Percentiles rank a stretch among this genome's conserved stretches.
These are phyloP conservation scores for Lactifluus volemus DNA, from an alignment of 768 basidiomycete genomes.

Conservation along the genomic window DNA sequence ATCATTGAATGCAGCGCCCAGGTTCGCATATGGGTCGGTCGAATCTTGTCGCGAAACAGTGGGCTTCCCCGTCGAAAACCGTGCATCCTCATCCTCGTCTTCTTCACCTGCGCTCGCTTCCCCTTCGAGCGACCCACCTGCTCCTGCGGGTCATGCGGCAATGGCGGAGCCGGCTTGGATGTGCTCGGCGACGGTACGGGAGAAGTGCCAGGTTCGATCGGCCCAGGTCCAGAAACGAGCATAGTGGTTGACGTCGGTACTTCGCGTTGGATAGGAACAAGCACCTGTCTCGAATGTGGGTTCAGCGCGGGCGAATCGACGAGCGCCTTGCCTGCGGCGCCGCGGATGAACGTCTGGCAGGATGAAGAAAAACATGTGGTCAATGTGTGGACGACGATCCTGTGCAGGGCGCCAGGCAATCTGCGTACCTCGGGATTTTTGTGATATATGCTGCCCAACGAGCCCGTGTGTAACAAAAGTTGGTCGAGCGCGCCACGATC, in stretches of 20 bases:
- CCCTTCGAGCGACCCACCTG: constrained; percentile 21
- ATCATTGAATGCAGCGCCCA: constrained; percentile 63
- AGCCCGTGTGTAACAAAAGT: constrained; percentile 86
- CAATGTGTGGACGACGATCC: background rate
- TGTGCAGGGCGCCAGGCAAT: background rate
- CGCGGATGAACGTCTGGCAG: constrained; percentile 83
- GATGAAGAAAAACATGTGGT: background rate
- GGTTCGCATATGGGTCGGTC: constrained; percentile 74
- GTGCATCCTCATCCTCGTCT: constrained; percentile 27
- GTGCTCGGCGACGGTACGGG: constrained; percentile 23
- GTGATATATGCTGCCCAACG: constrained; percentile 93
- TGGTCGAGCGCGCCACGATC: constrained; percentile 95
- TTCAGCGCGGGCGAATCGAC: constrained; percentile 88
- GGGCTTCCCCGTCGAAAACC: constrained; percentile 32
- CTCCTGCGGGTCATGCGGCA: constrained; percentile 23
- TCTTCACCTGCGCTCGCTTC: constrained; percentile 19
- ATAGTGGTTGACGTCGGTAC: constrained; percentile 39
- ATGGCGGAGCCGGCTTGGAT: constrained; percentile 23
- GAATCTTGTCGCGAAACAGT: constrained; percentile 16
- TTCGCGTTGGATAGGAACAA: constrained; percentile 51
- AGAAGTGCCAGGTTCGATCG: constrained; percentile 37
- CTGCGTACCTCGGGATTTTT: constrained; percentile 82
- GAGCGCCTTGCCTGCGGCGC: constrained; percentile 75
- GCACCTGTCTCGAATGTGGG: constrained; percentile 60
- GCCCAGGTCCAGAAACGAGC: constrained; percentile 55